phyloP scores from a whole-genome alignment of 495 filamentous ascomycete genomes.

The Penicillium turbatum region DNA sequence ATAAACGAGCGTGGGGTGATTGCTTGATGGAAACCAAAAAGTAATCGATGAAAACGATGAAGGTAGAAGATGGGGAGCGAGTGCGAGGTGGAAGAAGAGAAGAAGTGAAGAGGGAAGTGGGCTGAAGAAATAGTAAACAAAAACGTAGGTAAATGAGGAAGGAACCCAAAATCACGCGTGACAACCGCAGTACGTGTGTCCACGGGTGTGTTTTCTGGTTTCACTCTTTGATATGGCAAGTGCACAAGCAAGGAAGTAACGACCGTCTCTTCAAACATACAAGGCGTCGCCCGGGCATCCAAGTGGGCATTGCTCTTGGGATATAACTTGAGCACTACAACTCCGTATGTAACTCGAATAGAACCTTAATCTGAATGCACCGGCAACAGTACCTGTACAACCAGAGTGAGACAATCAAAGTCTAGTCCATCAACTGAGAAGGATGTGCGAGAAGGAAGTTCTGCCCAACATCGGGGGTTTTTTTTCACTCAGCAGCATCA shows the following conservation, averaged over 20 bases:
- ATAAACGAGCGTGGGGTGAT: slow-evolving; percentile 2
- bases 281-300: background rate
- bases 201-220: background rate
- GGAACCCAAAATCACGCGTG: background rate
- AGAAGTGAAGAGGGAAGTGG: background rate
- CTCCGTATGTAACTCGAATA: background rate
- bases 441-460: background rate
- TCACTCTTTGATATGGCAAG: background rate
- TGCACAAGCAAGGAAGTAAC: slow-evolving; percentile 1
- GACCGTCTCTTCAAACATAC: background rate
- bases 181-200: background rate
- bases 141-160: background rate
- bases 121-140: slow-evolving; percentile 5
- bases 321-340: background rate
- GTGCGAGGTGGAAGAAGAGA: background rate
- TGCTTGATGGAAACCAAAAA: background rate
- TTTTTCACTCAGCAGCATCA: background rate
- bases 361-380: background rate
- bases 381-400: background rate
- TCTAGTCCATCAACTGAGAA: background rate
- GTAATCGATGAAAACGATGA: slow-evolving; percentile 1
- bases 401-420: background rate
- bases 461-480: background rate
- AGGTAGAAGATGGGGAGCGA: background rate
- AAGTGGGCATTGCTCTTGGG: background rate